phyloP scores from a whole-genome alignment of 768 basidiomycete genomes.

The Leucocoprinus leucothites region DNA sequence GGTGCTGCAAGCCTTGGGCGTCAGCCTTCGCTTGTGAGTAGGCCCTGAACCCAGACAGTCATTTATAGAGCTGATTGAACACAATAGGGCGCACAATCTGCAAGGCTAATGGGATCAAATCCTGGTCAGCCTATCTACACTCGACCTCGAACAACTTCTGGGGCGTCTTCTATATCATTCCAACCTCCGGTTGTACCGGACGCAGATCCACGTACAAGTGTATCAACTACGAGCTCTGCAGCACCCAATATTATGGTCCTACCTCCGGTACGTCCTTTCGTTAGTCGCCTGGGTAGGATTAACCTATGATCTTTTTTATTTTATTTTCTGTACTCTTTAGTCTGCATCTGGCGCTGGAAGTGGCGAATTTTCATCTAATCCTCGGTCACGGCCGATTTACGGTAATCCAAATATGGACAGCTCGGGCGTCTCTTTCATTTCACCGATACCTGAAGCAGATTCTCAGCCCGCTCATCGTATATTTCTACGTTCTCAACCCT shows the following conservation, averaged over 20 bases:
- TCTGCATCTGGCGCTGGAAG: background rate
- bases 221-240: constrained; percentile 20
- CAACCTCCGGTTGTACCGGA: constrained; percentile 13
- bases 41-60: background rate
- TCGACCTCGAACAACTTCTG: constrained; percentile 6
- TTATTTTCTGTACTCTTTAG: background rate
- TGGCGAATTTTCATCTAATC: background rate
- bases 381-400: background rate
- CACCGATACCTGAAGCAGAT: constrained; percentile 1
- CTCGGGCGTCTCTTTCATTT: constrained; percentile 7
- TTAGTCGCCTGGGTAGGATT: background rate
- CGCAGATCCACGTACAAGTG: constrained; percentile 9
- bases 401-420: background rate
- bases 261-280: constrained; percentile 30
- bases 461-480: background rate
- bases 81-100: constrained; percentile 18
- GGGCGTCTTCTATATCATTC: constrained; percentile 7
- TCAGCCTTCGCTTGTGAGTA: constrained; percentile 35
- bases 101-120: constrained; percentile 11
- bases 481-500: too few relatives aligned
- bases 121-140: constrained; percentile 16
- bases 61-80: background rate
- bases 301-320: background rate
- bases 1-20: constrained; percentile 23
- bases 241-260: constrained; percentile 31